These are phyloP conservation scores for Metarhizium robertsii DNA, from an alignment of 2,329 filamentous ascomycete genomes.

Conservation along the genomic window DNA sequence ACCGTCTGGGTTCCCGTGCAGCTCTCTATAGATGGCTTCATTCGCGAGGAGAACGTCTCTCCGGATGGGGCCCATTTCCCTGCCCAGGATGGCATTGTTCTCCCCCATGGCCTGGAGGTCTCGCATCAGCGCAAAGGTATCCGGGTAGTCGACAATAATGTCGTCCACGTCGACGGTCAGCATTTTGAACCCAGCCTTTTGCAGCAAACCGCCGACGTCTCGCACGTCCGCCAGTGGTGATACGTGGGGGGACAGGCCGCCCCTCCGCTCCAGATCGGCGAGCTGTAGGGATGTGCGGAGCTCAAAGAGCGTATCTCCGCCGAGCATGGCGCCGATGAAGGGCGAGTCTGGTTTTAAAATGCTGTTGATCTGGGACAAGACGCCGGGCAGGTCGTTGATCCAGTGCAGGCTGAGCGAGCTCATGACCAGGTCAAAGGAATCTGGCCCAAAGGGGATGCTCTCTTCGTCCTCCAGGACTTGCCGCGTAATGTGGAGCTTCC, in stretches of 20 bases:
- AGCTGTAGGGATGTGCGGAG: constrained; percentile 87
- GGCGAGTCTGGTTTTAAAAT: constrained; percentile 83
- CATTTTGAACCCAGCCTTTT: constrained; percentile 86
- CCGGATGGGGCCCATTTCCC: constrained; percentile 68
- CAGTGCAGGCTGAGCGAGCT: constrained; percentile 89
- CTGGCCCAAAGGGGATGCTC: constrained; percentile 62
- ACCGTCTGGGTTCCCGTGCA: constrained; percentile 76
- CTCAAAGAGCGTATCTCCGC: constrained; percentile 89
- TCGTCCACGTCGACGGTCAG: constrained; percentile 96
- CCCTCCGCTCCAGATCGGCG: constrained; percentile 79
- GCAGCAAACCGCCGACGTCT: constrained; percentile 80
- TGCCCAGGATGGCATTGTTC: constrained; percentile 76
- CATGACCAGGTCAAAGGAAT: constrained; percentile 80
- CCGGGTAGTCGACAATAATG: constrained; percentile 89
- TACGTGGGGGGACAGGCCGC: constrained; percentile 85
- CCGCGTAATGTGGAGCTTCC: constrained; percentile 60
- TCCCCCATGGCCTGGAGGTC: constrained; percentile 97
- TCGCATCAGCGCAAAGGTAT: constrained; percentile 82
- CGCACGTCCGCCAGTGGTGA: constrained; percentile 87
- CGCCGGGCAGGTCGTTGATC: constrained; percentile 90
- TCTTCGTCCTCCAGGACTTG: constrained; percentile 69
- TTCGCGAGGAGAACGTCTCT: constrained; percentile 80
- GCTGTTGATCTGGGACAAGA: constrained; percentile 76
- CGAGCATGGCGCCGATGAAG: constrained; percentile 93
- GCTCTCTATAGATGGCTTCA: constrained; percentile 77